Conservation (phyloP, 2,329 filamentous ascomycete species). For the Metarhizium album region DNA sequence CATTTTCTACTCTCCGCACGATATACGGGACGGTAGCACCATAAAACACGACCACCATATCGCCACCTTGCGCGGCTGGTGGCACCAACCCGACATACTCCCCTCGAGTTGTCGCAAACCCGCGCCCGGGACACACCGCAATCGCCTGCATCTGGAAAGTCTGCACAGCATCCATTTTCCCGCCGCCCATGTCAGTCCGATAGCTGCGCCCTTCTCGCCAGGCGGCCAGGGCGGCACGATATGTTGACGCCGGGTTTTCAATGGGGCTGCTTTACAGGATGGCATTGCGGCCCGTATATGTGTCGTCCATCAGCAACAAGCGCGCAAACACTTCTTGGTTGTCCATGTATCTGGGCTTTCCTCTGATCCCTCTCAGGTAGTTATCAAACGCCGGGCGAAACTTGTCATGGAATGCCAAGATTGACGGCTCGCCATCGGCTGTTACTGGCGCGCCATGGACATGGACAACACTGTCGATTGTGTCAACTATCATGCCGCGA, state of each 20-base stretch:
- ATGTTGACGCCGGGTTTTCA: background rate
- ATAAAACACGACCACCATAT: background rate
- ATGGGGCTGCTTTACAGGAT: background rate
- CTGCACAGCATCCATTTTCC: conserved; percentile 1
- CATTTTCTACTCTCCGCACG: background rate
- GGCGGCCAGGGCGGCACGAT: background rate
- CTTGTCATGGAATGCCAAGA: background rate
- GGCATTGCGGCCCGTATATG: background rate
- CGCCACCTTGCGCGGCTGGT: background rate
- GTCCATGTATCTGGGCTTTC: background rate
- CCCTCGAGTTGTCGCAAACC: background rate
- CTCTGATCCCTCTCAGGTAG: background rate
- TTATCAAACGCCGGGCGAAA: background rate
- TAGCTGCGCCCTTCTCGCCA: background rate
- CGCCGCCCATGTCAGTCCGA: background rate
- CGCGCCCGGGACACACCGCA: background rate
- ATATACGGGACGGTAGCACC: background rate
- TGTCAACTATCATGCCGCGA: background rate
- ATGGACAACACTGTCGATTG: background rate
- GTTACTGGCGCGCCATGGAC: background rate
- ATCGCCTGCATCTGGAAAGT: background rate
- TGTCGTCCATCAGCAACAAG: conserved; percentile 1
- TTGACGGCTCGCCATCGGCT: background rate
- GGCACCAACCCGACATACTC: conserved; percentile 1
- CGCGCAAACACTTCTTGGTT: background rate